A percentile compares a stretch with the other conserved stretches of the same genome.
phyloP scores from a whole-genome alignment of 2,329 filamentous ascomycete species.

The Sarocladiaceae sp. region DNA sequence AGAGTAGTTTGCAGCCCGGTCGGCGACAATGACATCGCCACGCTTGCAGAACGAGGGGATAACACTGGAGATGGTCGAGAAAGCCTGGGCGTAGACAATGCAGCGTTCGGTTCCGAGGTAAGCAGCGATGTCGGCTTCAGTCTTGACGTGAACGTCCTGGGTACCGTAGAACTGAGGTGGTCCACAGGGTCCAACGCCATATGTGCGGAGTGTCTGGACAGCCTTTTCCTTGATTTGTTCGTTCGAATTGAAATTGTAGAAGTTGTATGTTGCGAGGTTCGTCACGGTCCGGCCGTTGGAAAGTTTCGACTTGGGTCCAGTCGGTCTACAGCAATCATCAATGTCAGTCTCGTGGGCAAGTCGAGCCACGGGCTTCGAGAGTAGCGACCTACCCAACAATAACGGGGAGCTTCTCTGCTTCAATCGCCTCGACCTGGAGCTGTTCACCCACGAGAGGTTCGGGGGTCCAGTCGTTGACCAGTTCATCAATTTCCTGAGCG shows the following conservation, averaged over 20 bases:
- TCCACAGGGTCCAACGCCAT: slow-evolving; percentile 94
- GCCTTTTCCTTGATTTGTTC: slow-evolving; percentile 93
- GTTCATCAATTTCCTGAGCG: slow-evolving; percentile 80
- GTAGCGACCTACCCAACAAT: slow-evolving; percentile 68
- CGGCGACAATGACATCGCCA: slow-evolving; percentile 94
- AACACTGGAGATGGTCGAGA: slow-evolving; percentile 94
- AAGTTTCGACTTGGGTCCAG: slow-evolving; percentile 85
- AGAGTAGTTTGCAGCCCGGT: slow-evolving; percentile 88
- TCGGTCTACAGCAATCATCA: slow-evolving; percentile 56
- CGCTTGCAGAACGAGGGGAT: slow-evolving; percentile 97
- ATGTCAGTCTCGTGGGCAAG: not conserved
- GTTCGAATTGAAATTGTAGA: slow-evolving; percentile 94
- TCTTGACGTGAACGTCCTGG: slow-evolving; percentile 97
- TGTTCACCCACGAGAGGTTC: slow-evolving; percentile 80
- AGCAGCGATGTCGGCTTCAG: slow-evolving; percentile 86
- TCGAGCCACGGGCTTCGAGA: not conserved
- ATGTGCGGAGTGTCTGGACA: slow-evolving; percentile 87
- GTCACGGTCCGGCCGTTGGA: slow-evolving; percentile 83
- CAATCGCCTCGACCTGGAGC: slow-evolving; percentile 71
- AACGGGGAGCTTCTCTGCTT: slow-evolving; percentile 80
- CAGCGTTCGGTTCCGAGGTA: slow-evolving; percentile 84
- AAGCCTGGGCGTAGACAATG: slow-evolving; percentile 94
- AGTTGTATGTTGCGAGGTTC: slow-evolving; percentile 94
- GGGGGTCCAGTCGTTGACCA: slow-evolving; percentile 94
- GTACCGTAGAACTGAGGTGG: slow-evolving; percentile 98